These are phyloP conservation scores for Fusarium keratoplasticum DNA, from an alignment of 2,329 filamentous ascomycete genomes.

Conservation along the genomic window DNA sequence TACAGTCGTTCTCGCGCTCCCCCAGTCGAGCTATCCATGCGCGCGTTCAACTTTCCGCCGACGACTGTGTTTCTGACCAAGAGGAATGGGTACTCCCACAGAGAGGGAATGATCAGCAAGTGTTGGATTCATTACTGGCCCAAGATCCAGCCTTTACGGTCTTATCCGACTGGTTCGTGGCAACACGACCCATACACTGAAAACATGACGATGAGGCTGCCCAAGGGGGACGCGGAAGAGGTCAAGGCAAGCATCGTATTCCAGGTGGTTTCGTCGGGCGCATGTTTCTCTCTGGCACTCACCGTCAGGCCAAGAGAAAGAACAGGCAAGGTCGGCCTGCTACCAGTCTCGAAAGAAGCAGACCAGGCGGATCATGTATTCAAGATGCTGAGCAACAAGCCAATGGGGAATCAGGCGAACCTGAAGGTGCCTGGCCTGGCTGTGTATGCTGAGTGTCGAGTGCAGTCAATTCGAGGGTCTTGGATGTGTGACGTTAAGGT, in stretches of 20 bases:
- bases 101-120: not conserved
- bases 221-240: not conserved
- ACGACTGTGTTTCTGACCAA: constrained; percentile 19
- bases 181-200: not conserved
- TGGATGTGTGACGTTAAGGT: not conserved
- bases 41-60: not conserved
- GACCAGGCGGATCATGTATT: not conserved
- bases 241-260: not conserved
- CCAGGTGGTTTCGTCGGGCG: not conserved
- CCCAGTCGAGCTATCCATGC: not conserved
- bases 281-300: not conserved
- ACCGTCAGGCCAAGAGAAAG: not conserved
- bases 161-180: constrained; percentile 8
- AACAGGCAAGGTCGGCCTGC: not conserved
- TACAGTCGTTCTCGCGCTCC: constrained; percentile 19
- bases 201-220: constrained; percentile 16
- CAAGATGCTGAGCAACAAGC: not conserved
- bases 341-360: not conserved
- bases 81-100: not conserved
- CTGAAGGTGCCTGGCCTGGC: not conserved
- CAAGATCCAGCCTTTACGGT: not conserved
- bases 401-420: not conserved
- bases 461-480: not conserved
- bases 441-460: not conserved
- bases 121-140: constrained; percentile 19